These are phyloP conservation scores for Paecilomyces sp. DNA, from an alignment of 2,329 filamentous ascomycete genomes.

Conservation along the genomic window DNA sequence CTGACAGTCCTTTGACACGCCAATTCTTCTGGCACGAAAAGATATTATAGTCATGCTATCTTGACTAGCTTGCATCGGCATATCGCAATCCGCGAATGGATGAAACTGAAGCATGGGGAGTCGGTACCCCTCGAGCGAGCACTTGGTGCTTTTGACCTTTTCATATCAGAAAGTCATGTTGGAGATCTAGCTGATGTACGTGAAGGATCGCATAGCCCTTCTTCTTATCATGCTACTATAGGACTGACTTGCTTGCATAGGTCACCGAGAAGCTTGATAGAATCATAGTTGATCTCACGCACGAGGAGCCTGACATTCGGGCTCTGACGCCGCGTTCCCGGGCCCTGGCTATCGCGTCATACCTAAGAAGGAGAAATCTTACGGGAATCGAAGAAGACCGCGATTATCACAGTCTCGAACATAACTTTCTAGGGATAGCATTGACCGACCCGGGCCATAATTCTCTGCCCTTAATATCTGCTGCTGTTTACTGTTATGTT, in stretches of 20 bases:
- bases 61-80: slow-evolving; percentile 75
- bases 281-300: slow-evolving; percentile 52
- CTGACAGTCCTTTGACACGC: slow-evolving; percentile 9
- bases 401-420: slow-evolving; percentile 72
- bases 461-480: slow-evolving; percentile 78
- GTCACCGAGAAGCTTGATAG: slow-evolving; percentile 59
- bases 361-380: slow-evolving; percentile 61
- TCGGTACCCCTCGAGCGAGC: slow-evolving; percentile 62
- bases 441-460: slow-evolving; percentile 66
- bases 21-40: slow-evolving; percentile 22
- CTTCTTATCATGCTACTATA: neutral
- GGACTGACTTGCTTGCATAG: slow-evolving; percentile 32
- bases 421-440: slow-evolving; percentile 81
- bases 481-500: slow-evolving; percentile 76
- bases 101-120: slow-evolving; percentile 45
- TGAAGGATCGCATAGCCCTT: neutral
- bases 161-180: slow-evolving; percentile 65
- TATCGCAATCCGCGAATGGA: slow-evolving; percentile 73
- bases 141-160: slow-evolving; percentile 81
- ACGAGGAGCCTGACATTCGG: slow-evolving; percentile 46
- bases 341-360: slow-evolving; percentile 61
- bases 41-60: slow-evolving; percentile 67
- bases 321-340: slow-evolving; percentile 57
- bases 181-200: slow-evolving; percentile 69
- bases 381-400: slow-evolving; percentile 61